Evolutionary conservation across 2,329 filamentous ascomycete genomes (phyloP), one percentile per base, ranked within the genome.

Genomic region (Epichloe brachyelytri): DNA sequence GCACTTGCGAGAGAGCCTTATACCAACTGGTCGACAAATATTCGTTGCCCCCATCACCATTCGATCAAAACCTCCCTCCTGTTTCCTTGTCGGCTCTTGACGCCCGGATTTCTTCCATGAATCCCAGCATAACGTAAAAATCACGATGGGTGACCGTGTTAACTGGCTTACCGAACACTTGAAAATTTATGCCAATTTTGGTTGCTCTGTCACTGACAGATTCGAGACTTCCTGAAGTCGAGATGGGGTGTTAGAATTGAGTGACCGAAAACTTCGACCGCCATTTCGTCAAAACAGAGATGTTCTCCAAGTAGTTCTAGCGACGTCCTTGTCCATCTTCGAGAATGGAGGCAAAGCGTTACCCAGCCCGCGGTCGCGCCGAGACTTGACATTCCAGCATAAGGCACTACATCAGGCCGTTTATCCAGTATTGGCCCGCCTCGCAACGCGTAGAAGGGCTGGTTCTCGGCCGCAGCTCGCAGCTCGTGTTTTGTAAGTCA

Each of bases 341-440:
- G 37, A 46, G 22, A 12, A 37, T 36, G 45, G 36, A 50, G 43
- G 44, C 49, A 17, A 26, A 22, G 19, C 20, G 19, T 8, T n/a
- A 12, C 49, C 55, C 54, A 58, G 48, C 57, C 53, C 56, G 51
- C 52, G 34, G 45, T 53, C 47, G 51, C 44, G 49, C 49, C 50
- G 50, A 58, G 54, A 58, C 58, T 44, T 48, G 26, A 52, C 55
- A 61, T 60, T 61, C 59, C 59, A 61, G 53, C 39, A 53, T 43
- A 52, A 53, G 51, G 57, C 46, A 44, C 50, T 50, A 53, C 50
- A 48, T 49, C 51, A 48, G 43, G 39, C 46, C 26, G 14, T 14
- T 34, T 46, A 22, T 22, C 44, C 36, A 43, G 17, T 43, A 39
- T 33, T 43, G 17, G 14, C 38, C 44, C 46, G 37, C 46, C 37